Conservation (phyloP, 2,329 filamentous ascomycete genomes). For the Tolypocladium amazonense region DNA sequence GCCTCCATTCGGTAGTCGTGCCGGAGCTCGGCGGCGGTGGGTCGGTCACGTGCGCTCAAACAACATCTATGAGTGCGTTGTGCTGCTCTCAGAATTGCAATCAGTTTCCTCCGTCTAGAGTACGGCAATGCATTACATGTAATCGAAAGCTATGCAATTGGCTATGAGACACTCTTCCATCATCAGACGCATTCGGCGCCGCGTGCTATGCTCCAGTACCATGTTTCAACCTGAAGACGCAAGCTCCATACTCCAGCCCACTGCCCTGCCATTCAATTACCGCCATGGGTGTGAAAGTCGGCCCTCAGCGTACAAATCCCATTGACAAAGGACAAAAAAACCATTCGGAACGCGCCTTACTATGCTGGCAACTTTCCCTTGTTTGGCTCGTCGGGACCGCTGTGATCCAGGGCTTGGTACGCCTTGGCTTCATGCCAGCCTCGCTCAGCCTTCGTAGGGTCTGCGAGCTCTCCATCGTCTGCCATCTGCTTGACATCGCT, state of each 20-base stretch:
- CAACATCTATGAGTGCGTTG: no score
- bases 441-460: conserved; percentile 28
- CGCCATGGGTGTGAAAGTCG: neutral
- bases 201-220: neutral
- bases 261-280: neutral
- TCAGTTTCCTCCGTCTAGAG: neutral
- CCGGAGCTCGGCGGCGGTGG: neutral
- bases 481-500: conserved; percentile 69
- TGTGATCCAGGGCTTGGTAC: conserved; percentile 43
- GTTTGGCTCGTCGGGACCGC: conserved; percentile 32
- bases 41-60: neutral
- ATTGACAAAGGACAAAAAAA: neutral
- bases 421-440: conserved; percentile 25
- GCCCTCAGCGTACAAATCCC: neutral
- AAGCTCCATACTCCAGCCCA: neutral
- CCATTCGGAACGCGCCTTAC: neutral
- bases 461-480: conserved; percentile 34
- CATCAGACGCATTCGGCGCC: neutral
- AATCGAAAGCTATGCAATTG: neutral
- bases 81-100: neutral
- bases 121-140: neutral
- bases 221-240: neutral
- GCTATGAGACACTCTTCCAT: neutral
- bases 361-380: conserved; percentile 5
- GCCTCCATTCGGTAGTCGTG: neutral